Conservation (phyloP, 306 rosid species). For the Comarum palustre region DNA sequence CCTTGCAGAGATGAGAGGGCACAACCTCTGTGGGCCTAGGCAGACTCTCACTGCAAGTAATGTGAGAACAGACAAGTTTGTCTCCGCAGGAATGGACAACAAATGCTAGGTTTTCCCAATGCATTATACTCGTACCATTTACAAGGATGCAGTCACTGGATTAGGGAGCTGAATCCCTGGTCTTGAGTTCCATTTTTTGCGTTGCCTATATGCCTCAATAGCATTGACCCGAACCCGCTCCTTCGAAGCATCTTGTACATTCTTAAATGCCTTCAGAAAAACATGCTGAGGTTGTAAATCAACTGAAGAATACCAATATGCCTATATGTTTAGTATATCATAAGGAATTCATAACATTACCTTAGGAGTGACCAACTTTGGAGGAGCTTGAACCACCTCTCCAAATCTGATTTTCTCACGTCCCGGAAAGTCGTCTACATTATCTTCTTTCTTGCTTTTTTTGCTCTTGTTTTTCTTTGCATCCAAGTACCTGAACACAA, state of each 20-base stretch:
- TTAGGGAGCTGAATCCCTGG: slow-evolving; percentile 68
- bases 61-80: not conserved
- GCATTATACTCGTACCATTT: slow-evolving; percentile 11
- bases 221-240: slow-evolving; percentile 79
- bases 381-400: slow-evolving; percentile 89
- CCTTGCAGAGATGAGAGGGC: not conserved
- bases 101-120: slow-evolving; percentile 1
- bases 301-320: slow-evolving; percentile 4
- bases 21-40: not conserved
- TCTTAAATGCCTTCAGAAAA: slow-evolving; percentile 55
- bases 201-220: slow-evolving; percentile 72
- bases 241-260: slow-evolving; percentile 61
- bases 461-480: slow-evolving; percentile 64
- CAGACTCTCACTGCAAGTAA: not conserved
- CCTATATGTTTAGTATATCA: slow-evolving; percentile 2
- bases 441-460: slow-evolving; percentile 41
- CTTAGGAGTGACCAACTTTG: slow-evolving; percentile 67
- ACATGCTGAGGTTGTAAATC: slow-evolving; percentile 24
- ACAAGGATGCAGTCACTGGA: slow-evolving; percentile 20
- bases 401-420: slow-evolving; percentile 76
- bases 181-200: slow-evolving; percentile 79
- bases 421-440: slow-evolving; percentile 58
- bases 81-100: not conserved
- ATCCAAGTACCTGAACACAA: slow-evolving; percentile 56
- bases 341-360: slow-evolving; percentile 36